Evolutionary conservation across 2,329 filamentous ascomycete genomes (phyloP).

Genomic region (Cordyceps cicadae): DNA sequence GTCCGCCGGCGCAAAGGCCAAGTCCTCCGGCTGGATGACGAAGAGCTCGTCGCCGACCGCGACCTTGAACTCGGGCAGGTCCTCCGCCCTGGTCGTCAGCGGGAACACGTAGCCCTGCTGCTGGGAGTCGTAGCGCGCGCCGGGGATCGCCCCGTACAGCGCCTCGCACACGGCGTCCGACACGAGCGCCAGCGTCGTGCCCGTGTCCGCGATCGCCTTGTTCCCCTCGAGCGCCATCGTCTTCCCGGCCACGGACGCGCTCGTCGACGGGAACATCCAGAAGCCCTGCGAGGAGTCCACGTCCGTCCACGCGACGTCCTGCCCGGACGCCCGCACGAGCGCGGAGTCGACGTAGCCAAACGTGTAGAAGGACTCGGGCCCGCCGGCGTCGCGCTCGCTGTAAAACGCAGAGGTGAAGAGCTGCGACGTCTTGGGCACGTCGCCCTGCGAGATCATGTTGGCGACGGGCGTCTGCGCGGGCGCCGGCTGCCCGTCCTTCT

Average conservation of each 20-base stretch:
- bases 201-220: conserved; percentile 46
- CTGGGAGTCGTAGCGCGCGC: conserved; percentile 25
- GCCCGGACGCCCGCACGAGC: conserved; percentile 48
- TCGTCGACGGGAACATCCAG: conserved; percentile 38
- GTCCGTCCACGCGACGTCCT: conserved; percentile 49
- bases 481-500: conserved; percentile 17
- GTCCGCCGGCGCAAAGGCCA: conserved; percentile 8
- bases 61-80: conserved; percentile 41
- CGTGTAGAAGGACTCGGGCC: conserved; percentile 42
- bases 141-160: conserved; percentile 14
- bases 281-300: conserved; percentile 58
- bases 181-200: conserved; percentile 56
- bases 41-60: conserved; percentile 51
- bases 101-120: conserved; percentile 22
- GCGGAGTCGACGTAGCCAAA: conserved; percentile 61
- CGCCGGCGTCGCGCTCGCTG: conserved; percentile 27
- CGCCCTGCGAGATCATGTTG: conserved; percentile 18
- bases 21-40: conserved; percentile 27
- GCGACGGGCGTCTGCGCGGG: conserved; percentile 37
- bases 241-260: conserved; percentile 16
- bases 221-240: conserved; percentile 29
- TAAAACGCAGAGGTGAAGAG: conserved; percentile 65
- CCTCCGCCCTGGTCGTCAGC: conserved; percentile 30
- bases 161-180: conserved; percentile 49
- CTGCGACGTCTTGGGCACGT: conserved; percentile 13